A percentile compares a stretch with the other conserved stretches of the same genome.
phyloP scores from a whole-genome alignment of 2,329 filamentous ascomycete genomes.

The Falciphora oryzae region DNA sequence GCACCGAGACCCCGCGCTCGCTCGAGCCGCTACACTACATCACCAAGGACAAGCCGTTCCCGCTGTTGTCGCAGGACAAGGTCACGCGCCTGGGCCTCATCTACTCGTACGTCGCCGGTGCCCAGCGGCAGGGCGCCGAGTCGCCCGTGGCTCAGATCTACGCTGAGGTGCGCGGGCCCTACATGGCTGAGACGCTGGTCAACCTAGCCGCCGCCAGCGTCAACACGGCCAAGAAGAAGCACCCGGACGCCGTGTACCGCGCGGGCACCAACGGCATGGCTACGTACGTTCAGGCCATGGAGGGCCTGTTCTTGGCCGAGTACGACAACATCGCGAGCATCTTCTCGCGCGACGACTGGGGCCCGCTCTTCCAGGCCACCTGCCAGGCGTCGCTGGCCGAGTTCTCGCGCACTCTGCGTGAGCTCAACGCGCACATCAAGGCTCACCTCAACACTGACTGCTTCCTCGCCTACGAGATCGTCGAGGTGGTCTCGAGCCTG shows the following conservation, averaged over 20 bases:
- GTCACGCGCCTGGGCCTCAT: slow-evolving; percentile 72
- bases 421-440: slow-evolving; percentile 87
- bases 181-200: slow-evolving; percentile 73
- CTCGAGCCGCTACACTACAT: slow-evolving; percentile 90
- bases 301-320: slow-evolving; percentile 81
- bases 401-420: slow-evolving; percentile 77
- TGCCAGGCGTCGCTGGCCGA: slow-evolving; percentile 74
- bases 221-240: slow-evolving; percentile 75
- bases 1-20: slow-evolving; percentile 67
- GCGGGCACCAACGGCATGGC: slow-evolving; percentile 87
- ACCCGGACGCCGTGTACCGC: slow-evolving; percentile 76
- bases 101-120: slow-evolving; percentile 67
- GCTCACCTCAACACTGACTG: slow-evolving; percentile 83
- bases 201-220: slow-evolving; percentile 85
- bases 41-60: slow-evolving; percentile 83
- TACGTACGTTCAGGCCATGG: slow-evolving; percentile 80
- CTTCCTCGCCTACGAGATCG: slow-evolving; percentile 90
- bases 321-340: slow-evolving; percentile 86
- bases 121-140: slow-evolving; percentile 48
- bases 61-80: slow-evolving; percentile 69
- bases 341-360: slow-evolving; percentile 82
- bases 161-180: slow-evolving; percentile 77
- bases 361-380: slow-evolving; percentile 69
- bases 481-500: slow-evolving; percentile 78
- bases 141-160: slow-evolving; percentile 77